Conservation (phyloP, 441 rosid species). For the Brassica hybrid region DNA sequence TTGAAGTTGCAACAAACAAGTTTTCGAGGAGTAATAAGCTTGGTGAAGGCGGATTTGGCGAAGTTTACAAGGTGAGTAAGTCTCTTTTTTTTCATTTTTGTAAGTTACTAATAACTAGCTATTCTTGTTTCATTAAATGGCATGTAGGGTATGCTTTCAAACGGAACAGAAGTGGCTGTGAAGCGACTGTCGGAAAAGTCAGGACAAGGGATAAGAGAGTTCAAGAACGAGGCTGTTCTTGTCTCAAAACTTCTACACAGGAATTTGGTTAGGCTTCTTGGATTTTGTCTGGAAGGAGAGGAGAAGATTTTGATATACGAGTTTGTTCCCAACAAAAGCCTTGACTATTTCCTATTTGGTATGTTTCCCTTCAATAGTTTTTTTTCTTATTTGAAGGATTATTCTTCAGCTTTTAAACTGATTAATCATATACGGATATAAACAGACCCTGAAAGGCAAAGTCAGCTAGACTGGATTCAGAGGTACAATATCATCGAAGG, state of each 20-base stretch:
- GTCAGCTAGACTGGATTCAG: constrained; percentile 47
- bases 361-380: constrained; percentile 4
- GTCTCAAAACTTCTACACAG: constrained; percentile 59
- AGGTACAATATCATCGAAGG: constrained; percentile 53
- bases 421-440: not conserved
- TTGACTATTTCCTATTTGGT: constrained; percentile 52
- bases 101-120: not conserved
- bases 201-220: constrained; percentile 50
- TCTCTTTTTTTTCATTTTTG: not conserved
- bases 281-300: constrained; percentile 48
- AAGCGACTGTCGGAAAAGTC: constrained; percentile 46
- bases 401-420: not conserved
- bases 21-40: constrained; percentile 50
- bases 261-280: constrained; percentile 54
- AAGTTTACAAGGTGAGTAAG: constrained; percentile 54
- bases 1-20: constrained; percentile 50
- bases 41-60: constrained; percentile 68
- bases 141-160: constrained; percentile 46
- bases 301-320: constrained; percentile 55
- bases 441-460: constrained; percentile 43
- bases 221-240: constrained; percentile 53
- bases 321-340: constrained; percentile 56
- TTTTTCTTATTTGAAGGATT: not conserved
- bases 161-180: constrained; percentile 53
- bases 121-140: not conserved